Base-by-base conservation (phyloP, 257 asterid species). In the Rubia yunnanensis region DNA sequence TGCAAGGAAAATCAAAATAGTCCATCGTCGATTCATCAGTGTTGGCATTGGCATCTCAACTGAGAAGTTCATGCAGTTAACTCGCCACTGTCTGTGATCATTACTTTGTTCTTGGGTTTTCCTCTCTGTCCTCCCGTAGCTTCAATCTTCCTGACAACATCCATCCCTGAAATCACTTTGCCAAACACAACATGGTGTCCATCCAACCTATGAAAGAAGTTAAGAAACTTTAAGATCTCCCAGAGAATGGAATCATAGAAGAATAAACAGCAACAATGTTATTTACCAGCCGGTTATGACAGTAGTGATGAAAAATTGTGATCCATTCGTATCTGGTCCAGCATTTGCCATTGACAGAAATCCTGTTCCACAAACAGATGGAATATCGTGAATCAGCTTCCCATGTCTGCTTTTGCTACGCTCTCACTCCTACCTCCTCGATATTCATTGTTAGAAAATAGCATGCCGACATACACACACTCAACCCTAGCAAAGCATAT, bases 141-240 rank as follows among this genome's bases (percentile, higher is more conserved):
- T 80, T 91, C 98, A 36, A 91, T 76, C 78, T 78, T 85, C 77
- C 50, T 57, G 55, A 91, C 87, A 28, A 91, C 86, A 56, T 91
- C 96, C 98, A 91, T 88, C 13, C 98, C 98, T 0, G 92, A 85
- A 18, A 91, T 64, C 74, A 91, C 98, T 78, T 88, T 80, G 38
- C 98, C 98, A 46, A 91, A 91, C 79, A 91, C 98, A 5, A 91
- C 98, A 57, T 91, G 98, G 27, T 60, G 95, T 36, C 88, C 95
- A 20, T 91, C 96, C 96, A 91, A 84, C 98, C 98, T 88, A 68
- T 41, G 10, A 35, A 58, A 46, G 34, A 48, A 54, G 35, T 18
- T 11, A 49, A 57, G 65, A 3, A 63, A 65, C 28, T 20, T 62
- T 63, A 64, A 34, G n/a, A 54, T 13, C 52, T 39, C 31, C 38